phyloP scores from a whole-genome alignment of 148 eudicot species.

The Rhododendron vialii region DNA sequence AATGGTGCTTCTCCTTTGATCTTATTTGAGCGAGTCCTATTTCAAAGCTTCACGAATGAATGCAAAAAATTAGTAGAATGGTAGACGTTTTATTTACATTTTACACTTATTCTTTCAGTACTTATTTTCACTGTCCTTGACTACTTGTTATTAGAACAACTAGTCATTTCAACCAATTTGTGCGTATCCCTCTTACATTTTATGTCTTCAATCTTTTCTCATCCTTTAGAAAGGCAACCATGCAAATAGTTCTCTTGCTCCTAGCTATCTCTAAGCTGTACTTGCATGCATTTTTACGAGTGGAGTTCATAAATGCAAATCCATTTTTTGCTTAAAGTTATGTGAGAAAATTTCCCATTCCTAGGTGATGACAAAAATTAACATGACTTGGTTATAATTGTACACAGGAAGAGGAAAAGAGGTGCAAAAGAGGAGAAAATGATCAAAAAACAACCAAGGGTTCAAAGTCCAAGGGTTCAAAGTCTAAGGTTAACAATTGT shows the following conservation, averaged over 20 bases:
- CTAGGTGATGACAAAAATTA: not conserved
- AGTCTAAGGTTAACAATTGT: constrained; percentile 21
- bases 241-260: not conserved
- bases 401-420: constrained; percentile 65
- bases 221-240: not conserved
- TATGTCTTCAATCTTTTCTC: not conserved
- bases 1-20: not conserved
- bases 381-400: not conserved
- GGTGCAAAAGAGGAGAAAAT: constrained; percentile 33
- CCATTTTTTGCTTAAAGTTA: not conserved
- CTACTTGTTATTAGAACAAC: not conserved
- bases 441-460: constrained; percentile 17
- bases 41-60: not conserved
- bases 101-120: not conserved
- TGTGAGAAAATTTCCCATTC: not conserved
- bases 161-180: not conserved
- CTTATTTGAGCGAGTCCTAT: not conserved
- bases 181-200: not conserved
- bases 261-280: not conserved
- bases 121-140: not conserved
- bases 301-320: not conserved
- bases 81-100: not conserved
- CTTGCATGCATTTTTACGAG: not conserved
- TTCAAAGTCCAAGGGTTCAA: constrained; percentile 23
- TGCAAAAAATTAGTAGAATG: not conserved